These are phyloP conservation scores for Malus hybrid DNA, from an alignment of 331 rosid genomes.

Conservation along the genomic window DNA sequence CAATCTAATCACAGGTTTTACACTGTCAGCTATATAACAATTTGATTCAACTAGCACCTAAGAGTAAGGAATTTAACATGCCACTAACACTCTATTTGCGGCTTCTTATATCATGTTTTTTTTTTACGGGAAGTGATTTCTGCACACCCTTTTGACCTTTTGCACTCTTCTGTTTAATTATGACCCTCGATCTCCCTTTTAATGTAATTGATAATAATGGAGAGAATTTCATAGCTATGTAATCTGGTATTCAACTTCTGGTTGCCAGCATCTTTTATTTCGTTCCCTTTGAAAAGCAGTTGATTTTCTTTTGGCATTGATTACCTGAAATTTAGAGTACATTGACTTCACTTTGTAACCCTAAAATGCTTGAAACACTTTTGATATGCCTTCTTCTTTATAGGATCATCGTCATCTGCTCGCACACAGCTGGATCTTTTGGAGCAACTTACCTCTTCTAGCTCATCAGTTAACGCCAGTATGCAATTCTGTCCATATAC, in stretches of 20 bases:
- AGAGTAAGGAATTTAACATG: background rate
- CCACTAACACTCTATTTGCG: background rate
- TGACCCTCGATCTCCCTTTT: background rate
- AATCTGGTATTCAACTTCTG: background rate
- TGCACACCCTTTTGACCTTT: background rate
- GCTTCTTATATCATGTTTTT: background rate
- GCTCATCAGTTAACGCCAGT: constrained; percentile 56
- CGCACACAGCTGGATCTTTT: constrained; percentile 81
- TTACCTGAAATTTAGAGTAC: background rate
- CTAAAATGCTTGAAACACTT: background rate
- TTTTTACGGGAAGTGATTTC: background rate
- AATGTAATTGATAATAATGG: background rate
- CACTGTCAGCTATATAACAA: background rate
- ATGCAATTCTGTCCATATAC: constrained; percentile 14
- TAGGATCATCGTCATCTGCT: constrained; percentile 68
- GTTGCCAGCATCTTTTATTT: background rate
- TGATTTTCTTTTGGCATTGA: background rate
- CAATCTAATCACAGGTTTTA: background rate
- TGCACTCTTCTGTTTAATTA: background rate
- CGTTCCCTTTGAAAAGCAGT: background rate
- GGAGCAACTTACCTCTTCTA: constrained; percentile 80
- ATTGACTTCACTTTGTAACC: background rate
- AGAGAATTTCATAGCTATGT: background rate
- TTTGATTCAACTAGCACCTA: background rate
- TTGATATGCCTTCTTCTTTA: constrained; percentile 1